Percentiles rank a stretch among this genome's conserved stretches.
These are phyloP conservation scores for Neolentinus lepideus DNA, from an alignment of 1,284 basidiomycete genomes.

Conservation along the genomic window DNA sequence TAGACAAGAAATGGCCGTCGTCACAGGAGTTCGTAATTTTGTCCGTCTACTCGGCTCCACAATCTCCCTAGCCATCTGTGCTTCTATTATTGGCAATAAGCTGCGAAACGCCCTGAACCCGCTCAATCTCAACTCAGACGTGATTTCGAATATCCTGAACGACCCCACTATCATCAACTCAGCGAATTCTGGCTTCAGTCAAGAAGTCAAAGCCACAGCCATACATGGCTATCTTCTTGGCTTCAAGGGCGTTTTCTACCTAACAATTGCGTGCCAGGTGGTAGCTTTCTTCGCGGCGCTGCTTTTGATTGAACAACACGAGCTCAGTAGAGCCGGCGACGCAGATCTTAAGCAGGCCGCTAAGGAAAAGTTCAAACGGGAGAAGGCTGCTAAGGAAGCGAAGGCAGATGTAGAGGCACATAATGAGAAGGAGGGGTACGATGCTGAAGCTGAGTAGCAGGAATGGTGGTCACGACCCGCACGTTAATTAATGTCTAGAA, in stretches of 20 bases:
- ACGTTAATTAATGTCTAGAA: too few species aligned
- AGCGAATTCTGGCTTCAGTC: background rate
- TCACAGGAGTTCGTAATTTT: conserved; percentile 19
- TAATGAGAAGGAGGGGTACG: background rate
- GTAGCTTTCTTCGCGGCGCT: conserved; percentile 10
- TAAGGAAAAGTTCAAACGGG: conserved; percentile 9
- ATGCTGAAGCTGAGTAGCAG: background rate
- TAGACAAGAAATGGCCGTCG: conserved; percentile 26
- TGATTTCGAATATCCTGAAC: conserved; percentile 8
- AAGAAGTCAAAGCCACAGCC: conserved; percentile 7
- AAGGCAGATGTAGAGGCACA: background rate
- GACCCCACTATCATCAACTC: conserved; percentile 11
- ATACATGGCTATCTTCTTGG: conserved; percentile 11
- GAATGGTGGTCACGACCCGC: background rate
- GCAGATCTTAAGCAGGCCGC: conserved; percentile 10
- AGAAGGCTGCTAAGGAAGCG: conserved; percentile 5
- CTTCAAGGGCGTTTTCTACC: conserved; percentile 13
- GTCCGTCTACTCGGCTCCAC: conserved; percentile 31
- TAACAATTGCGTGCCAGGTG: conserved; percentile 8
- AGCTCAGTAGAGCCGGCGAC: conserved; percentile 12
- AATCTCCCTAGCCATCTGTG: conserved; percentile 26
- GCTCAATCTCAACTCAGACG: conserved; percentile 4
- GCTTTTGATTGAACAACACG: conserved; percentile 12
- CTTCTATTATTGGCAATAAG: conserved; percentile 18
- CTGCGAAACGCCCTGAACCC: conserved; percentile 7